Base-by-base conservation (phyloP, 768 basidiomycete genomes). In the Termitomyces sp. region DNA sequence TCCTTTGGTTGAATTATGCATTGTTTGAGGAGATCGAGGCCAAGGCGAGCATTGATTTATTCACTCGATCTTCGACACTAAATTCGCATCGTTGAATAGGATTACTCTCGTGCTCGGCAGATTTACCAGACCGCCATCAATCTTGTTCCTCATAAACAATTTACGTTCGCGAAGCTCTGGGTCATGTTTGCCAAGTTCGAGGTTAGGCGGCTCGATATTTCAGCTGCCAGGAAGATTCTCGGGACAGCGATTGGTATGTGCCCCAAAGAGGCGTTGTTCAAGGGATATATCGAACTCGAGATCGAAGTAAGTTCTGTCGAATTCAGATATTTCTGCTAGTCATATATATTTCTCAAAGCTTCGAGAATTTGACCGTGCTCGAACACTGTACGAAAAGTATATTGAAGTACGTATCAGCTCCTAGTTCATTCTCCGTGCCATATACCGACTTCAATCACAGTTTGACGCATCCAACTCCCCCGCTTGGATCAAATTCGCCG, bases 111-210 rank as follows among this genome's bases (percentile, higher is more conserved):
- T 3, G 80, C 92, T 23, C 82, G 94, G 47, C 91, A 98, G 64
- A 88, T 99, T 31, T 98, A 94, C 72, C 88, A 93, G 68, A 94
- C 94, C 0, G 92, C 88, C 6, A 72, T 96, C 50, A 80, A 81
- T 55, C 85, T 98, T 22, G 87, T 98, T 2, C 97, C 97, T 0
- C 96, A 99, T 69, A 96, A 96, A 66, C 84, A 87, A 56, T 99
- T 99, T 70, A 98, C 97, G 0, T 99, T 99, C 62, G 91, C 97
- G 3, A 99, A 99, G 72, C 74, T 98, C 11, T 99, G 97, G 97
- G 69, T 91, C 18, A 81, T 90, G 75, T 96, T 88, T 60, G 93
- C 96, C 5, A 85, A 88, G 59, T 98, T 98, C 61, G 97, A 98
- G 70, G 74, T 97, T 7, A 83, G 97, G 42, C 82, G 83, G 50